These are phyloP conservation scores for Suillus hirtellus DNA, from an alignment of 768 basidiomycete species.

Conservation along the genomic window DNA sequence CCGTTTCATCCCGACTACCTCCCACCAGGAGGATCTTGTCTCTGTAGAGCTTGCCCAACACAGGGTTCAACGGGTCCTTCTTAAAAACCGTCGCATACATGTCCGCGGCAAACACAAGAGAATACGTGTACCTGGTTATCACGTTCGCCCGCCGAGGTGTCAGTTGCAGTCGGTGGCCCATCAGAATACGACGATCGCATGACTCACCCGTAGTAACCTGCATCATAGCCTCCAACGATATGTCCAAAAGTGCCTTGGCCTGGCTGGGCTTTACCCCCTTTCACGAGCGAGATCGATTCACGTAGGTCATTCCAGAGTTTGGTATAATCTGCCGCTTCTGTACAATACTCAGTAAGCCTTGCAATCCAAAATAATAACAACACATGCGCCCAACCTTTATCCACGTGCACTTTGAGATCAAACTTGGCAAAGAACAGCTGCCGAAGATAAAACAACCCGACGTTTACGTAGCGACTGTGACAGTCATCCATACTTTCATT, in stretches of 20 bases:
- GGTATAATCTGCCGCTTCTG: conserved; percentile 73
- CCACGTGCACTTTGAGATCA: conserved; percentile 74
- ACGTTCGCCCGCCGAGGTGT: conserved; percentile 1
- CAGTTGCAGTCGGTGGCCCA: neutral
- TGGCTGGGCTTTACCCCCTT: conserved; percentile 55
- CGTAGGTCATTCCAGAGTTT: conserved; percentile 75
- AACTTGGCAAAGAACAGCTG: conserved; percentile 85
- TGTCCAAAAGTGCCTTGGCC: conserved; percentile 80
- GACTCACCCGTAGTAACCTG: conserved; percentile 52
- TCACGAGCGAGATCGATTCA: conserved; percentile 68
- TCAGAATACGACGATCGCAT: neutral
- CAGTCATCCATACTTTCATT: neutral
- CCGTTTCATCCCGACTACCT: conserved; percentile 77
- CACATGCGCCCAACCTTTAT: conserved; percentile 45
- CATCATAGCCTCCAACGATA: conserved; percentile 73
- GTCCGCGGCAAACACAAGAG: conserved; percentile 60
- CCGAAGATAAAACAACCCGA: conserved; percentile 78
- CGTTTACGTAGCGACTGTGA: conserved; percentile 72
- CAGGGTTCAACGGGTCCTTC: conserved; percentile 69
- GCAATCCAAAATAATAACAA: neutral
- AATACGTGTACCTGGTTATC: conserved; percentile 63
- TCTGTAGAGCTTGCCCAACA: conserved; percentile 66
- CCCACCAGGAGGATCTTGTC: conserved; percentile 74
- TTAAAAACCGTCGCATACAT: conserved; percentile 80
- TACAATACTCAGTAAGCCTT: conserved; percentile 20